Evolutionary conservation across 345 rosid species (phyloP).

Genomic region (Populus tremula): DNA sequence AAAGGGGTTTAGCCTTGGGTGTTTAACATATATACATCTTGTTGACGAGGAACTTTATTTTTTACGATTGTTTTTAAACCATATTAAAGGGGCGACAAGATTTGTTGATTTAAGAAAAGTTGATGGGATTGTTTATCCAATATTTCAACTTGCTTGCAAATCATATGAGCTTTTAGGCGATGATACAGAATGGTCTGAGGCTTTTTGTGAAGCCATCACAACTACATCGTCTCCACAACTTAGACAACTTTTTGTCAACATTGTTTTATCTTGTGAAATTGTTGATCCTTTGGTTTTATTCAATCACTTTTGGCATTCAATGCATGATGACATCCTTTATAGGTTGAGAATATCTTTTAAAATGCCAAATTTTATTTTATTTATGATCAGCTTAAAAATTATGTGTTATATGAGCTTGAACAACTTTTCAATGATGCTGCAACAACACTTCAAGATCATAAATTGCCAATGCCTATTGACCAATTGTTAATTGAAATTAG

Average conservation of each 20-base stretch:
- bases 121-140: background rate
- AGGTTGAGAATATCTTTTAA: background rate
- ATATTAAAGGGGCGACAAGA: rapidly evolving
- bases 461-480: background rate
- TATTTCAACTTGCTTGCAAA: background rate
- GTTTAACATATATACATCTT: background rate
- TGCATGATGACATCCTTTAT: background rate
- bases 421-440: background rate
- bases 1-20: background rate
- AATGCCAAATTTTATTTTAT: background rate
- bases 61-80: background rate
- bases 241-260: background rate
- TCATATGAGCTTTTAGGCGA: background rate
- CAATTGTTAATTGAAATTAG: background rate
- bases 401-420: background rate
- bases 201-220: background rate
- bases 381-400: background rate
- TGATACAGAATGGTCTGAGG: background rate
- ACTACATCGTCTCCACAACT: background rate
- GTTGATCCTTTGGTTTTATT: background rate
- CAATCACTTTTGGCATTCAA: background rate
- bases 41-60: background rate
- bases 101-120: background rate
- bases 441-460: background rate
- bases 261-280: background rate